Base-by-base conservation (phyloP, 2,329 filamentous ascomycete species). In the Botrytis deweyae region DNA sequence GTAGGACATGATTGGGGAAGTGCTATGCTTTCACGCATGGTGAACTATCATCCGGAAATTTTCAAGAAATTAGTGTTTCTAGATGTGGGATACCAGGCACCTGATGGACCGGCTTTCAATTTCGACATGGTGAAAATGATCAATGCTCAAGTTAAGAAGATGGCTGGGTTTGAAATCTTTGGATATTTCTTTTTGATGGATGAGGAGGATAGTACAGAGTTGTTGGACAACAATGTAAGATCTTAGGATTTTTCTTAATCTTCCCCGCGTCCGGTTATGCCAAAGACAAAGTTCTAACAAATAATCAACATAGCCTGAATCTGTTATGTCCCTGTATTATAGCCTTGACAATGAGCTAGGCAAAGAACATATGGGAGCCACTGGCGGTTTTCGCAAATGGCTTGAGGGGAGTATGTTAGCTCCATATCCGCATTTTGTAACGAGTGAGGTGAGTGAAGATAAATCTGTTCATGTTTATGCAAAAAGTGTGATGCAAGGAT, bases 1-100 rank as follows among this genome's bases (percentile, higher is more conserved):
- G 75, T 79, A 33, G 75, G 73, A 2, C 78, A 80, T 72, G 79
- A 80, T 64, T 80, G 77, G 77, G 78, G 78, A 0, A 76, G 74
- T 5, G 74, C 75, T 8, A 40, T 77, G 25, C 49, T 78, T 7
- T 74, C 69, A 22, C 70, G 74, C 14, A 69, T 79, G 16, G 73
- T 72, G 1, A 74, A 74, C 18, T 74, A 74, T 52, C 69, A 75
- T 40, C 71, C 66, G 0, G 67, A 75, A 5, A 33, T 76, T 4
- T 71, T 79, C 33, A 36, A 55, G 2, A 78, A 75, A 58, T 70
- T 74, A 22, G 77, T 75, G 0, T 79, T 77, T 33, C 18, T 79
- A 36, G 75, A 70, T 61, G 73, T 75, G 29, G 72, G 74, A 22
- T 78, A 74, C 33, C 44, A 52, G 33, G 42, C 64, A n/a, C 65